Percentiles rank a stretch among this genome's conserved stretches.
Evolutionary conservation across 2,329 filamentous ascomycete genomes (phyloP).

Genomic region (Colletotrichum lini): DNA sequence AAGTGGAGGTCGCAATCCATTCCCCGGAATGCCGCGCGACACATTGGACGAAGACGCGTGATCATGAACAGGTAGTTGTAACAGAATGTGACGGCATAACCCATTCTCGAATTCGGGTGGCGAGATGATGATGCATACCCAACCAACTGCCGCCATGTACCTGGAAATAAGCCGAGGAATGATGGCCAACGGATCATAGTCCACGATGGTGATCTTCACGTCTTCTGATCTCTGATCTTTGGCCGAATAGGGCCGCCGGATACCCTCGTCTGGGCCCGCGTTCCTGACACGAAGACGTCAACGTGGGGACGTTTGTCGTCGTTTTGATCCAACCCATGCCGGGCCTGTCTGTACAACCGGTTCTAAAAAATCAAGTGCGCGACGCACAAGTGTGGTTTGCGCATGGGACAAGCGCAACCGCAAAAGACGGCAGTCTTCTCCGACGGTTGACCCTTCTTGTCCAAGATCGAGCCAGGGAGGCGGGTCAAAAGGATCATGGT

Average conservation of each 20-base stretch:
- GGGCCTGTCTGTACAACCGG: conserved; percentile 9
- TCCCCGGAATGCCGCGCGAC: conserved; percentile 16
- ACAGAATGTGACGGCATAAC: conserved; percentile 24
- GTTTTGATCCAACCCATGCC: conserved; percentile 6
- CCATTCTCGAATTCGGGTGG: conserved; percentile 5
- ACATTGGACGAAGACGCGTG: conserved; percentile 25
- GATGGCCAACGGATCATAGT: conserved; percentile 4
- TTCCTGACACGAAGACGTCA: conserved; percentile 34
- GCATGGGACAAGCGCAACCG: conserved; percentile 8
- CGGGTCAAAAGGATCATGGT: background rate
- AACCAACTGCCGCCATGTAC: conserved; percentile 3
- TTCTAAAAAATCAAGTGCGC: conserved; percentile 6
- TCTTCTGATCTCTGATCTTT: conserved; percentile 33
- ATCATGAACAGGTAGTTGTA: conserved; percentile 5
- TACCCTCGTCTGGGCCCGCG: conserved; percentile 7
- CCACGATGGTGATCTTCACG: conserved; percentile 5
- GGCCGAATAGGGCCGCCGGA: conserved; percentile 15
- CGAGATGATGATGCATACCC: conserved; percentile 34
- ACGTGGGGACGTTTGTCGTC: conserved; percentile 36
- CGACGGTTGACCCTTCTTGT: background rate
- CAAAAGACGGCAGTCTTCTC: conserved; percentile 1
- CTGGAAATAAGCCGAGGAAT: conserved; percentile 23
- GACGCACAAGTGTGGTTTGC: conserved; percentile 22
- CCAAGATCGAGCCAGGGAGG: background rate
- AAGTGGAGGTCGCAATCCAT: conserved; percentile 19